phyloP scores from a whole-genome alignment of 2,329 filamentous ascomycete species.

The Ceratocystis ficicola region DNA sequence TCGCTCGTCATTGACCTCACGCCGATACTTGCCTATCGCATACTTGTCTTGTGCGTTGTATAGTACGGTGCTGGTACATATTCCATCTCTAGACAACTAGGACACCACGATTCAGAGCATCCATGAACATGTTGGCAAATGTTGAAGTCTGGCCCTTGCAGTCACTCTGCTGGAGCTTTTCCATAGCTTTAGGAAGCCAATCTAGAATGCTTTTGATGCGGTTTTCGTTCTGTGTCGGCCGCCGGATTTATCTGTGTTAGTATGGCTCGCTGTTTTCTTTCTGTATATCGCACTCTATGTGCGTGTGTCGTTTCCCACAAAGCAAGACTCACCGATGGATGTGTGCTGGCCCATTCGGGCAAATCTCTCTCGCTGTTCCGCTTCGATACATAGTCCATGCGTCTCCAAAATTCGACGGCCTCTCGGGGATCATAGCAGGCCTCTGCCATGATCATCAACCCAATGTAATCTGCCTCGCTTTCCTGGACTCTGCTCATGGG shows the following conservation, averaged over 20 bases:
- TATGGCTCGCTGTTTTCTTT: not conserved
- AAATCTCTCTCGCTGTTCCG: conserved; percentile 35
- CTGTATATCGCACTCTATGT: not conserved
- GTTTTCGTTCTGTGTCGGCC: conserved; percentile 40
- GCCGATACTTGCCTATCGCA: too few species aligned
- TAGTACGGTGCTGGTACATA: too few species aligned
- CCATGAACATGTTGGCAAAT: conserved; percentile 43
- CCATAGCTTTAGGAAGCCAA: conserved; percentile 48
- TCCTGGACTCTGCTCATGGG: conserved; percentile 62
- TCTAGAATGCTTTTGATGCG: conserved; percentile 53
- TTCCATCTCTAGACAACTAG: conserved; percentile 9
- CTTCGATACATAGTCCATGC: conserved; percentile 46
- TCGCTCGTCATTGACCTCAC: too few species aligned
- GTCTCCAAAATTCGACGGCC: conserved; percentile 53
- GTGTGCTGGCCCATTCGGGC: conserved; percentile 64
- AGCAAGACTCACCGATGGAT: conserved; percentile 50
- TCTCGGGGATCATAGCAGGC: conserved; percentile 62
- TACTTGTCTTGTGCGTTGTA: too few species aligned
- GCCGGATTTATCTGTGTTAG: not conserved
- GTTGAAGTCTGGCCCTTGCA: conserved; percentile 38
- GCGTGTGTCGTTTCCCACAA: not conserved
- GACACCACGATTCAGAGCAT: conserved; percentile 30
- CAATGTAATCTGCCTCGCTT: conserved; percentile 69
- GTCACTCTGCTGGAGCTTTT: conserved; percentile 42
- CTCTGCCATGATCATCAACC: conserved; percentile 70